Conservation (phyloP, 768 basidiomycete genomes). For the Lanmaoa pseudosensibilis region DNA sequence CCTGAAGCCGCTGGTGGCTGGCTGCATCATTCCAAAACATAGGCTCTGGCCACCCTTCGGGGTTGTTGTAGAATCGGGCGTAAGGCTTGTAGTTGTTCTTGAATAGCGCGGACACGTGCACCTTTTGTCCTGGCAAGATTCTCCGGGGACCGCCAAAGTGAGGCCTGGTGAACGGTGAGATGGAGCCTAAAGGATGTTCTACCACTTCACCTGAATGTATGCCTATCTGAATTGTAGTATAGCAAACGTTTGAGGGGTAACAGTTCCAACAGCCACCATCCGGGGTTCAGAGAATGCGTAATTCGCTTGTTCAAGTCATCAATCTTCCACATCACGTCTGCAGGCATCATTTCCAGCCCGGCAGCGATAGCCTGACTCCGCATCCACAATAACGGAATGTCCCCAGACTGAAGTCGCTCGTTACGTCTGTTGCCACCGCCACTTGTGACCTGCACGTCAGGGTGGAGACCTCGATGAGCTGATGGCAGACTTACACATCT, state of each 20-base stretch:
- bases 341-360: constrained; percentile 23
- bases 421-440: constrained; percentile 32
- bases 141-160: constrained; percentile 27
- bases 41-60: constrained; percentile 27
- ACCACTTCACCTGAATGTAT: constrained; percentile 19
- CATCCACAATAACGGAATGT: constrained; percentile 34
- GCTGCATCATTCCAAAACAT: constrained; percentile 32
- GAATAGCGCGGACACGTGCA: constrained; percentile 34
- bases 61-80: constrained; percentile 23
- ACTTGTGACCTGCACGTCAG: constrained; percentile 12
- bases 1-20: constrained; percentile 20
- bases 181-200: neutral
- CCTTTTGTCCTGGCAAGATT: constrained; percentile 31
- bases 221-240: constrained; percentile 28
- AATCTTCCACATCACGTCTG: constrained; percentile 30
- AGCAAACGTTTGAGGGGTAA: constrained; percentile 27
- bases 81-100: constrained; percentile 30
- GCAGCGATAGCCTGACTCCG: constrained; percentile 30
- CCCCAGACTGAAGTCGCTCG: constrained; percentile 28
- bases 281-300: constrained; percentile 11
- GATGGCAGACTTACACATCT: constrained; percentile 35
- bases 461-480: neutral
- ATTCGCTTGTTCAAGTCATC: constrained; percentile 27
- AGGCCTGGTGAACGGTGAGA: constrained; percentile 23
- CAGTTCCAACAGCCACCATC: constrained; percentile 29